Evolutionary conservation across 1,284 basidiomycete species (phyloP), one percentile per base, ranked within the genome.

Genomic region (Entoloma clypeatum): DNA sequence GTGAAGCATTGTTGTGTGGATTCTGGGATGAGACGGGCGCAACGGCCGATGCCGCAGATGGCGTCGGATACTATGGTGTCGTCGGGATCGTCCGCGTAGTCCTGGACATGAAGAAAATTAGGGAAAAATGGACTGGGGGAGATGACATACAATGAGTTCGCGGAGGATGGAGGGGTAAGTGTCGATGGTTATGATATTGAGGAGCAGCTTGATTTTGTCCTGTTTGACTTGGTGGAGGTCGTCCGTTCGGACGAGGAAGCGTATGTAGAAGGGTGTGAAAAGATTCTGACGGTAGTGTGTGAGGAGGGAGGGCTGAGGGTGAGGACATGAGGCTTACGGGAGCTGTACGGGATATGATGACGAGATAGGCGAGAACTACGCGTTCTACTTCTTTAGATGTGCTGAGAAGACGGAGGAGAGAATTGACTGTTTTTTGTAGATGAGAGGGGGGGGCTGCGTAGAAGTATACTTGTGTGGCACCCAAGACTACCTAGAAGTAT

Each of bases 1-100:
- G 74, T 77, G 35, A 94, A 68, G 52, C 89, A 91, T 33, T 82
- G 76, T 23, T 78, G 72, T 1, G 76, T 74, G 11, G 81, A 79
- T 10, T 83, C 77, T 0, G 88, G 82, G 25, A 87, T 72, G 1
- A 72, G 57, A 30, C 72, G 68, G 1, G 90, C 86, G 50, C 86
- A 86, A 47, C 69, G 72, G 3, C 92, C 92, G 31, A 96, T 77
- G 1, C 86, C 91, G 19, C 72, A 68, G 22, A 95, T 80, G 0
- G 90, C 77, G 29, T 79, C 79, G 11, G 75, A 71, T 0, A 88
- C 84, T 0, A 93, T 75, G 2, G 56, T 53, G 50, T 88, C 83
- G 39, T 90, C 78, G 1, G 75, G 64, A 55, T 90, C 84, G 11
- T 86, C 79, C 1, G 81, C 73, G 54, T 86, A 92, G 48, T 88